Percentiles rank a stretch among this genome's conserved stretches.
Conservation (phyloP, 2,329 filamentous ascomycete genomes). For the Fusarium anguioides region DNA sequence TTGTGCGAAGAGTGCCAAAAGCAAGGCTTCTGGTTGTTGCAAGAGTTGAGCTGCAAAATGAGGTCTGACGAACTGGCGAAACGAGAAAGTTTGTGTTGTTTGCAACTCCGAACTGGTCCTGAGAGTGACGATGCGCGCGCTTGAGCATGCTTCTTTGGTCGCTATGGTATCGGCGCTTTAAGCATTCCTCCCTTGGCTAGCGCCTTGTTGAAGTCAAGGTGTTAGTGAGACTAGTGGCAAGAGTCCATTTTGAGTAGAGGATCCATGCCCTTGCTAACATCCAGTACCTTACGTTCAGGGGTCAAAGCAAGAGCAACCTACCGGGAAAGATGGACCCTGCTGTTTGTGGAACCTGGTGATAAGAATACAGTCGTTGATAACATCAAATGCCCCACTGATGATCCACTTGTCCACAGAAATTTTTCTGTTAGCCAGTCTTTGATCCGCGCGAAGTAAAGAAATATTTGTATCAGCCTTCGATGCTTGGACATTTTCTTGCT, state of each 20-base stretch:
- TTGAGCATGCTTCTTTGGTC: constrained; percentile 11
- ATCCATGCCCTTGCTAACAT: background rate
- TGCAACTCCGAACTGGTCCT: constrained; percentile 7
- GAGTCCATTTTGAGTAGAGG: background rate
- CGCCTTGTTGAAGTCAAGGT: background rate
- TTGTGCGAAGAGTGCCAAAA: background rate
- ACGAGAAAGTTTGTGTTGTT: constrained; percentile 25
- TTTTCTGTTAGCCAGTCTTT: constrained; percentile 37
- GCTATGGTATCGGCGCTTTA: constrained; percentile 5
- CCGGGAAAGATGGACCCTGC: background rate
- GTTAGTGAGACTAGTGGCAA: background rate
- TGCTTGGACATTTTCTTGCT: constrained; percentile 9
- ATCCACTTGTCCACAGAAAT: constrained; percentile 40
- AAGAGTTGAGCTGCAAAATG: background rate
- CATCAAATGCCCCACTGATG: constrained; percentile 32
- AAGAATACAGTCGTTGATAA: constrained; percentile 33
- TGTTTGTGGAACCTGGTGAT: constrained; percentile 15
- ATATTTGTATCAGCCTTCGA: constrained; percentile 17
- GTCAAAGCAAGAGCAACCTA: background rate
- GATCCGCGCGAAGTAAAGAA: constrained; percentile 21
- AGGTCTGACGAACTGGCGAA: background rate
- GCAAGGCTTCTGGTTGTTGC: background rate
- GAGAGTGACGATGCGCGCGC: constrained; percentile 18
- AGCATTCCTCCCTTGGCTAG: constrained; percentile 13
- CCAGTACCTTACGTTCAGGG: background rate